Base-by-base conservation (phyloP, 208 protist species). In the Crithidia expoeki region DNA sequence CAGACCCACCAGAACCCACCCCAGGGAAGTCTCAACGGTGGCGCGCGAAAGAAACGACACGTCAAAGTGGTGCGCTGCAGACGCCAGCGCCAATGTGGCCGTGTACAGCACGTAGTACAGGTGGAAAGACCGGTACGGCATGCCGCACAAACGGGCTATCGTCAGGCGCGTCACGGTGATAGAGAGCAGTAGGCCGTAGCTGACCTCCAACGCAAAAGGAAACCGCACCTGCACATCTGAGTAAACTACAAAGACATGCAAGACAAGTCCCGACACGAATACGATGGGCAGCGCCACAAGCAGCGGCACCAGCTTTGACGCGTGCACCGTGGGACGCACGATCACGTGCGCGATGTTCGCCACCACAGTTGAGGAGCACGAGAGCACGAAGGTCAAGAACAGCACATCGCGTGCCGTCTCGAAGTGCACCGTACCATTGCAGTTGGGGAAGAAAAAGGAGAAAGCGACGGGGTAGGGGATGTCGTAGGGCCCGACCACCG, bases 131-230 rank as follows among this genome's bases (percentile, higher is more conserved):
- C 68, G 80, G 46, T 88, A 94, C 32, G 87, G 87, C 84, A 91
- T 94, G 11, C 62, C 53, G 64, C 82, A 92, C 11, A 96, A 76
- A 12, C 92, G 81, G n/a, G 89, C 69, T 6, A 96, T 76, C 17
- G 88, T 95, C 47, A 96, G 75, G 7, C 88, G 80, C 4, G 89
- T 94, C 33, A 89, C 87, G 1, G 83, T 92, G 60, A 86, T 81
- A 17, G 89, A 86, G 4, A 86, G 80, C 12, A 96, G 71, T 25
- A 94, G 71, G 1, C 76, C 88, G 60, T 86, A 94, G 71, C 87
- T 92, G 12, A 94, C 49, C 73, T 96, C 92, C 61, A 96, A 83
- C 14, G 74, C 76, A 52, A 87, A 89, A 16, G 88, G 88, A 53
- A 80, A 94, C 19, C 44, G 57, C 10, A 33, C 71, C 53, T 90